These are phyloP conservation scores for Panaeolus papilionaceus DNA, from an alignment of 768 basidiomycete species.

Conservation along the genomic window DNA sequence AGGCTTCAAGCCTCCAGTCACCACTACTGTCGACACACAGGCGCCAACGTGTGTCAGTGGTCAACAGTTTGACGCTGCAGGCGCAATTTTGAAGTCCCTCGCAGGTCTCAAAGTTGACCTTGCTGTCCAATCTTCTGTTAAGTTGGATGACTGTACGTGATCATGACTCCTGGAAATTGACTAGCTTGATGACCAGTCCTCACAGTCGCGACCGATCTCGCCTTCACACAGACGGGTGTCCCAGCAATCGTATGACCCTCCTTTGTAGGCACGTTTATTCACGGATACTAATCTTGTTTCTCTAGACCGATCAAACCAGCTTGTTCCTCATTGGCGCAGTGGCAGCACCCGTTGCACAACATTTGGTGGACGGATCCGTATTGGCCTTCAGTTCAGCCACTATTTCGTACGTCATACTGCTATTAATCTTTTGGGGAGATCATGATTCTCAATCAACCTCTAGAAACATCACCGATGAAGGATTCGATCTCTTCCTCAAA, in stretches of 20 bases:
- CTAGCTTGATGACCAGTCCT: slow-evolving; percentile 9
- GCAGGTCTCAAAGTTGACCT: slow-evolving; percentile 65
- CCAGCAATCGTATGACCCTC: slow-evolving; percentile 51
- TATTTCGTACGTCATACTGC: slow-evolving; percentile 50
- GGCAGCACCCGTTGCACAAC: slow-evolving; percentile 68
- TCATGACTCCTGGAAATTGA: neutral
- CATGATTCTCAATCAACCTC: neutral
- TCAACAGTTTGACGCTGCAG: slow-evolving; percentile 64
- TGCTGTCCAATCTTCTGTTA: slow-evolving; percentile 55
- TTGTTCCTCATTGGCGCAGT: slow-evolving; percentile 77
- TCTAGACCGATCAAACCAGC: slow-evolving; percentile 64
- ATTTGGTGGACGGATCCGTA: slow-evolving; percentile 61
- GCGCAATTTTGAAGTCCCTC: slow-evolving; percentile 68
- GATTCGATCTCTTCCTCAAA: slow-evolving; percentile 65
- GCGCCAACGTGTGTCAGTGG: slow-evolving; percentile 69
- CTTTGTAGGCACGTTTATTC: neutral
- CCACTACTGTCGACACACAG: slow-evolving; percentile 56
- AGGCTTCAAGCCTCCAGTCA: slow-evolving; percentile 57
- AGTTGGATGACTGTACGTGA: slow-evolving; percentile 69
- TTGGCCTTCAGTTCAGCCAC: slow-evolving; percentile 63
- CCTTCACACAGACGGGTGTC: slow-evolving; percentile 63
- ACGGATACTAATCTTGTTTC: slow-evolving; percentile 16
- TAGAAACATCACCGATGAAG: slow-evolving; percentile 61
- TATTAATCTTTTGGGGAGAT: neutral
- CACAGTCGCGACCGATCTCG: slow-evolving; percentile 58